These are phyloP conservation scores for Stemphylium beticola DNA, from an alignment of 2,329 filamentous ascomycete genomes.

Conservation along the genomic window DNA sequence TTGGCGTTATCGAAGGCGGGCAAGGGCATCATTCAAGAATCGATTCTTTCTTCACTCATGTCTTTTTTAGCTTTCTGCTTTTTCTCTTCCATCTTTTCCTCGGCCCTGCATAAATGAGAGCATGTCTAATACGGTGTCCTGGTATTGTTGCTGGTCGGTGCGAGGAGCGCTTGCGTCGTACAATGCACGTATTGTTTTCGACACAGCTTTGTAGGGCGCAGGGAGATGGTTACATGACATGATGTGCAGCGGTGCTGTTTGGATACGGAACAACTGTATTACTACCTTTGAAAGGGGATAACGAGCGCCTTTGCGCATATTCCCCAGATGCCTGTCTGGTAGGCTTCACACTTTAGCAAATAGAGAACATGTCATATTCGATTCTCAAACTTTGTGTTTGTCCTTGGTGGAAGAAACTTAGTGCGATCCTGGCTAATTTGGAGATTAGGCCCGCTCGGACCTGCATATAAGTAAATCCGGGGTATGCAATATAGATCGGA, in stretches of 20 bases:
- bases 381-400: neutral
- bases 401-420: slow-evolving; percentile 11
- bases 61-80: slow-evolving; percentile 11
- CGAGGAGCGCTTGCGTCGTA: neutral
- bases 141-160: neutral
- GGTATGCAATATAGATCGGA: slow-evolving; percentile 18
- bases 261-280: slow-evolving; percentile 8
- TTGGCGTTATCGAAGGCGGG: slow-evolving; percentile 9
- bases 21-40: slow-evolving; percentile 10
- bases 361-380: neutral
- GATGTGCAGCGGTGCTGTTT: neutral
- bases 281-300: neutral
- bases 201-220: neutral
- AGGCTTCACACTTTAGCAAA: neutral
- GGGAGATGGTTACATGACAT: neutral
- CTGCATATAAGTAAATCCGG: slow-evolving; percentile 34
- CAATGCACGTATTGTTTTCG: neutral
- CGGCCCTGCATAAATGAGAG: neutral
- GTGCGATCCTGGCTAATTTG: slow-evolving; percentile 29
- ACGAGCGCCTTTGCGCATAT: neutral
- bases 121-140: slow-evolving; percentile 7
- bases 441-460: slow-evolving; percentile 35
- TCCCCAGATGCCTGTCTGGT: neutral
- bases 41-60: slow-evolving; percentile 16
- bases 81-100: neutral